These are phyloP conservation scores for Fragilariopsis cylindrus DNA, from an alignment of 108 stramenopile genomes.

Conservation along the genomic window DNA sequence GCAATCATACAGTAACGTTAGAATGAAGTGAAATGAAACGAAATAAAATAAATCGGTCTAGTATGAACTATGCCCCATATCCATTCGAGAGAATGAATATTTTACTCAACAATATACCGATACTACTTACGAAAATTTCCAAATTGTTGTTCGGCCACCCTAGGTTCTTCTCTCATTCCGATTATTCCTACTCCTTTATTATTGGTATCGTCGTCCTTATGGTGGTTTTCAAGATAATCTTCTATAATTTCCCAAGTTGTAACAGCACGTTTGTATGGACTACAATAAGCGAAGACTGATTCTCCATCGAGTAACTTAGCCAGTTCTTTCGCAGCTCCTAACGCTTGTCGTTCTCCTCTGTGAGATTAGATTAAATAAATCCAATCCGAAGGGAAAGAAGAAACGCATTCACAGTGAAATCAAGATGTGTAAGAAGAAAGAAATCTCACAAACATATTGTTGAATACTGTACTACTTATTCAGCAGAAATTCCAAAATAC, in stretches of 20 bases:
- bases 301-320: conserved; percentile 31
- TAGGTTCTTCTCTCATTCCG: conserved; percentile 67
- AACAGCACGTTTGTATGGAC: conserved; percentile 57
- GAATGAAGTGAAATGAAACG: neutral
- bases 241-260: conserved; percentile 43
- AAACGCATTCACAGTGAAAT: neutral
- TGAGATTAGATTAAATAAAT: neutral
- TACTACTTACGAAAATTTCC: conserved; percentile 71
- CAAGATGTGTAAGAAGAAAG: too few relatives aligned
- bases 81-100: too few relatives aligned
- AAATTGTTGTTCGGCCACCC: conserved; percentile 80
- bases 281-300: conserved; percentile 35
- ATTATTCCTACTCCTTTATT: conserved; percentile 34
- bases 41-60: neutral
- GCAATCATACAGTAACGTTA: too few relatives aligned
- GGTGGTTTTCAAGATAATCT: conserved; percentile 12
- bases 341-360: conserved; percentile 33
- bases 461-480: too few relatives aligned
- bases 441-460: too few relatives aligned
- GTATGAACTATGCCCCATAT: neutral
- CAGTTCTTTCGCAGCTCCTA: conserved; percentile 29
- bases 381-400: neutral
- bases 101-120: neutral
- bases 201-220: neutral
- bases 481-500: too few relatives aligned